phyloP scores from a whole-genome alignment of 2,329 filamentous ascomycete species.

The Xylariaceae sp. region DNA sequence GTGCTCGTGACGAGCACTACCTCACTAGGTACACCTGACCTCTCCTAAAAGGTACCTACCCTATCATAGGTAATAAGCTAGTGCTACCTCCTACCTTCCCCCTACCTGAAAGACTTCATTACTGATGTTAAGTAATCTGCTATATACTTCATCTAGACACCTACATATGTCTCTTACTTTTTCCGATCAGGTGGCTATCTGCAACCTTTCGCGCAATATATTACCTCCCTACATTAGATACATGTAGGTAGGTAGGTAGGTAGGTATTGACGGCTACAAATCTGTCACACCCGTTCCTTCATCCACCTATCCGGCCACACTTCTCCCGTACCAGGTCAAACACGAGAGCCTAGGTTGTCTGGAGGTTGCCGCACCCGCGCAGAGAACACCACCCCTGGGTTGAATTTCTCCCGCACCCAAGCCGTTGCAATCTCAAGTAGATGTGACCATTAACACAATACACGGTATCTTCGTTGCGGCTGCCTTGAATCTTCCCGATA shows the following conservation, averaged over 20 bases:
- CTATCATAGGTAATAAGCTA: neutral
- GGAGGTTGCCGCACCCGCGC: constrained; percentile 4
- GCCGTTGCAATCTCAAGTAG: neutral
- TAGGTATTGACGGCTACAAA: constrained; percentile 4
- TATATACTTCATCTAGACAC: constrained; percentile 8
- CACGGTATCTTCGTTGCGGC: neutral
- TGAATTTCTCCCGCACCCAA: constrained; percentile 1
- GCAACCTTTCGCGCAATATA: constrained; percentile 2
- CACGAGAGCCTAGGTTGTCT: constrained; percentile 5
- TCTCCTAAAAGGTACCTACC: neutral
- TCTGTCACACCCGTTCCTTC: constrained; percentile 7
- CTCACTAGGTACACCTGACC: too few relatives aligned
- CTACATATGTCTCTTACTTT: neutral
- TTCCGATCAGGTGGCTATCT: neutral
- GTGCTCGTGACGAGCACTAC: too few relatives aligned
- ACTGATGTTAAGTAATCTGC: constrained; percentile 10
- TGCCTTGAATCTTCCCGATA: neutral
- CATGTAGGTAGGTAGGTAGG: neutral
- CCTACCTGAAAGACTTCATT: constrained; percentile 10
- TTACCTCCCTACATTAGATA: constrained; percentile 11
- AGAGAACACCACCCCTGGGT: constrained; percentile 4
- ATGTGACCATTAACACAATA: constrained; percentile 6
- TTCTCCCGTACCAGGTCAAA: constrained; percentile 2
- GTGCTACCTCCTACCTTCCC: constrained; percentile 5
- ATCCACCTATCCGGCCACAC: too few relatives aligned